Conservation (phyloP, 1,139 yeast species). For the Hyphopichia wangnamkhiaoensis region DNA sequence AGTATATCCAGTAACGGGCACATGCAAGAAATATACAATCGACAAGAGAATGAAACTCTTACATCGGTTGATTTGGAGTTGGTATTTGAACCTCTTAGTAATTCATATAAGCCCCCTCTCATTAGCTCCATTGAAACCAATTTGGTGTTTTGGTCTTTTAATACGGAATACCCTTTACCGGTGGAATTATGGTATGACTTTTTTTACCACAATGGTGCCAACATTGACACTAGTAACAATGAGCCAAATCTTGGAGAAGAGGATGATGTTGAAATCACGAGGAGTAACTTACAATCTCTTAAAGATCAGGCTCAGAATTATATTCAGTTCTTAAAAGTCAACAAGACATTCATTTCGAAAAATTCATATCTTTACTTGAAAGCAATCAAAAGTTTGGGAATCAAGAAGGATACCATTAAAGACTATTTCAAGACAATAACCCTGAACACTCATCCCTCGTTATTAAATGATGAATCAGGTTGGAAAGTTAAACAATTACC, state of each 20-base stretch:
- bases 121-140: conserved; percentile 36
- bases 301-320: conserved; percentile 38
- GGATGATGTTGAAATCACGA: conserved; percentile 35
- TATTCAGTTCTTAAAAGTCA: conserved; percentile 36
- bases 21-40: conserved; percentile 35
- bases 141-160: conserved; percentile 44
- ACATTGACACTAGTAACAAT: conserved; percentile 8
- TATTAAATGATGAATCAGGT: conserved; percentile 21
- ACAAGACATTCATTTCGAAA: conserved; percentile 33
- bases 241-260: conserved; percentile 12
- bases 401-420: conserved; percentile 43
- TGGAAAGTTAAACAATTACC: conserved; percentile 31
- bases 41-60: conserved; percentile 24
- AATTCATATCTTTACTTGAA: conserved; percentile 39
- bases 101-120: conserved; percentile 30
- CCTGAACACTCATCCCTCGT: conserved; percentile 20
- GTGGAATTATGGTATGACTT: conserved; percentile 43
- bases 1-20: conserved; percentile 12
- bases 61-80: conserved; percentile 28
- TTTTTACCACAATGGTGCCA: conserved; percentile 31
- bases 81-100: conserved; percentile 24
- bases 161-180: conserved; percentile 46
- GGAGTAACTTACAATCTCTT: conserved; percentile 35
- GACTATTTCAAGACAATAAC: conserved; percentile 36
- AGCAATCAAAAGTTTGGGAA: conserved; percentile 39